Percentiles rank a stretch among this genome's conserved stretches.
Conservation (phyloP, 169 alveolate genomes). For the Plasmodium malariae region DNA sequence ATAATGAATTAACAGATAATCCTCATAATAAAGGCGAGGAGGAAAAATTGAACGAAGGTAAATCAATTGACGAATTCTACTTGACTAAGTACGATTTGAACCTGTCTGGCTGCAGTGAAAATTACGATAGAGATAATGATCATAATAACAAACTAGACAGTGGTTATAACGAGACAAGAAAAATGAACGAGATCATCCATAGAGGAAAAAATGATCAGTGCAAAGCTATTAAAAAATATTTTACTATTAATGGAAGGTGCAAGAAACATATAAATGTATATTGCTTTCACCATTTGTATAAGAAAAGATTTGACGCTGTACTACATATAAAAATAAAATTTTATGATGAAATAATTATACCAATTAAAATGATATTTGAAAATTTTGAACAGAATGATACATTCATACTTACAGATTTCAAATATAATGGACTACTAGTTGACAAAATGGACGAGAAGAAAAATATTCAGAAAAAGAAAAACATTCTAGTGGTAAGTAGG, state of each 20-base stretch:
- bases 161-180: constrained; percentile 18
- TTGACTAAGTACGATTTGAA: constrained; percentile 58
- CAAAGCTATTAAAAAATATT: constrained; percentile 28
- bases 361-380: constrained; percentile 51
- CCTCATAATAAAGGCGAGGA: background rate
- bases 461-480: background rate
- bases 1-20: background rate
- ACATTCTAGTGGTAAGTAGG: constrained; percentile 26
- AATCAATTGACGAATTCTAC: constrained; percentile 51
- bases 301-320: constrained; percentile 20
- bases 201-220: background rate
- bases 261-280: constrained; percentile 27
- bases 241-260: constrained; percentile 44
- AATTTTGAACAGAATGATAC: constrained; percentile 27
- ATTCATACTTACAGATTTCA: constrained; percentile 27
- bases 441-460: background rate
- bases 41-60: constrained; percentile 2
- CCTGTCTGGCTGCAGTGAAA: constrained; percentile 19
- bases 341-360: constrained; percentile 43
- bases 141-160: background rate
- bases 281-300: constrained; percentile 56
- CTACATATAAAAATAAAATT: constrained; percentile 42
- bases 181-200: background rate
- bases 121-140: background rate
- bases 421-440: background rate